phyloP scores from a whole-genome alignment of 139 green algal genomes.

The Chlamydomonas incerta region DNA sequence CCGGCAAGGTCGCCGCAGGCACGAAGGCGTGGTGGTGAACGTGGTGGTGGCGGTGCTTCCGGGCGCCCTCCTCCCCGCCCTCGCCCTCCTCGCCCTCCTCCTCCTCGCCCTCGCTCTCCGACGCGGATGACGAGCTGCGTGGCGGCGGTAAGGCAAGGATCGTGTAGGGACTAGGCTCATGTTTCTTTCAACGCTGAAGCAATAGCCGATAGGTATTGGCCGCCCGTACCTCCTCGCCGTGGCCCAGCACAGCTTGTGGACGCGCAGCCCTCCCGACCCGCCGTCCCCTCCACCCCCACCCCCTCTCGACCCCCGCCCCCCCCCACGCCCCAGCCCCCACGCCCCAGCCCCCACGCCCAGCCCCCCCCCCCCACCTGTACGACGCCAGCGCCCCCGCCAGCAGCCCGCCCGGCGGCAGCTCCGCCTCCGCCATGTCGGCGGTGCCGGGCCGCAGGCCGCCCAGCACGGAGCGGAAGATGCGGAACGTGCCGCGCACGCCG shows the following conservation, averaged over 20 bases:
- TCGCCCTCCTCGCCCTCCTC: neutral
- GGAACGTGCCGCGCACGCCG: constrained; percentile 47
- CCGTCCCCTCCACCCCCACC: no score
- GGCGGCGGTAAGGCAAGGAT: no score
- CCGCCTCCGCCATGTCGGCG: constrained; percentile 8
- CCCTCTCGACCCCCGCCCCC: no score
- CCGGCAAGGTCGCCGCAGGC: neutral
- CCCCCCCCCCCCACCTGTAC: neutral
- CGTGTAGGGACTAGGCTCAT: no score
- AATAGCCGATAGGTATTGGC: no score
- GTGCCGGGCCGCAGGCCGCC: neutral
- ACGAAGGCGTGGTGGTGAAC: neutral
- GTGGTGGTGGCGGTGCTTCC: neutral
- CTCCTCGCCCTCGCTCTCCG: neutral
- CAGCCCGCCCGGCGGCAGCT: neutral
- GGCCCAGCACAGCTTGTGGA: no score
- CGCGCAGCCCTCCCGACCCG: no score
- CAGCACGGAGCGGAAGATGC: constrained; percentile 35
- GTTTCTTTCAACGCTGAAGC: no score
- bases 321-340: no score
- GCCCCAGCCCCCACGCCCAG: no score
- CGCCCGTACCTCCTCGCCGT: no score
- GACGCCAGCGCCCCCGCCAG: neutral
- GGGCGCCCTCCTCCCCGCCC: neutral
- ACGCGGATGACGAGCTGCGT: no score